Evolutionary conservation across 768 basidiomycete species (phyloP).

Genomic region (Mycena latifolia): DNA sequence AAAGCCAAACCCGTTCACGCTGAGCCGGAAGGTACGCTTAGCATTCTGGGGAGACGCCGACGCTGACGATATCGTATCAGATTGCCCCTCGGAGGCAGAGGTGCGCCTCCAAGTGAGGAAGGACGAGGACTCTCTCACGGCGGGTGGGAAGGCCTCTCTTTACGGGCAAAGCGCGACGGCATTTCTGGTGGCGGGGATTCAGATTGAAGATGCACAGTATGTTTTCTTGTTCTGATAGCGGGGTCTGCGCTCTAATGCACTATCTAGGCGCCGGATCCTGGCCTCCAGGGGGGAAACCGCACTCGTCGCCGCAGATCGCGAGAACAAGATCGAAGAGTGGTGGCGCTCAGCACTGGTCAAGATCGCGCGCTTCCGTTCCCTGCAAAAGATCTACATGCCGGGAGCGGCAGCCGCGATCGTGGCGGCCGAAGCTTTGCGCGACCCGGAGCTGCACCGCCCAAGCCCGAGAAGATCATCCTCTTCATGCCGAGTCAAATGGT

Average conservation of each 20-base stretch:
- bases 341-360: slow-evolving; percentile 8
- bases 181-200: slow-evolving; percentile 22
- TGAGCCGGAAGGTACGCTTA: not conserved
- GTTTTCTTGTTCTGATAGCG: not conserved
- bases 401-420: not conserved
- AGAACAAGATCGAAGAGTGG: not conserved
- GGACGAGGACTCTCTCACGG: not conserved
- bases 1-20: no score
- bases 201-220: slow-evolving; percentile 32
- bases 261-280: not conserved
- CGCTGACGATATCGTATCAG: not conserved
- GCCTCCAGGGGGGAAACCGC: not conserved
- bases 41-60: no score
- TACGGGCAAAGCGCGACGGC: slow-evolving; percentile 1
- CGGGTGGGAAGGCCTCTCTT: not conserved
- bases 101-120: slow-evolving; percentile 3
- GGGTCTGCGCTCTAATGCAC: no score
- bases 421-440: slow-evolving; percentile 13
- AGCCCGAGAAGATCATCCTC: not conserved
- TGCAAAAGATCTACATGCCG: slow-evolving; percentile 24
- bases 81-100: not conserved
- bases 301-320: not conserved
- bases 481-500: slow-evolving; percentile 12
- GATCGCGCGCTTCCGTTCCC: slow-evolving; percentile 10
- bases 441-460: not conserved